Percentiles rank a stretch among this genome's conserved stretches.
phyloP scores from a whole-genome alignment of 805 yeast genomes.

The Priceomyces fermenticarens region DNA sequence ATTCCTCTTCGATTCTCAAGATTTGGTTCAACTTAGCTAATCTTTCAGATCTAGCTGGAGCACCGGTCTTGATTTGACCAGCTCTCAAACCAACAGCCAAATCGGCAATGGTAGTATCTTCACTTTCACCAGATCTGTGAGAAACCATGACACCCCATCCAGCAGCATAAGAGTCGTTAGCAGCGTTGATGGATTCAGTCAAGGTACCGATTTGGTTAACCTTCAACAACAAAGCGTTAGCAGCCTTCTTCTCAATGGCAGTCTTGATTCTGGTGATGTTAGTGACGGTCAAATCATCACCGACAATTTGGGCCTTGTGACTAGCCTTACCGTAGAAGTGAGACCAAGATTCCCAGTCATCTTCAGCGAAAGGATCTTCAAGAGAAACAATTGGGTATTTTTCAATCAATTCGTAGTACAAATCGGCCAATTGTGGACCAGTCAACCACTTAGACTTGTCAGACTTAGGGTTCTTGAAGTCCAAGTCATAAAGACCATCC shows the following conservation, averaged over 20 bases:
- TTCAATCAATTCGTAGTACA: slow-evolving; percentile 75
- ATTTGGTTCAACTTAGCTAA: slow-evolving; percentile 98
- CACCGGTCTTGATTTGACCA: slow-evolving; percentile 99
- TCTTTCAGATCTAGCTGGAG: slow-evolving; percentile 99
- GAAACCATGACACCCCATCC: slow-evolving; percentile 99
- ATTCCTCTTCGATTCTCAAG: slow-evolving; percentile 97
- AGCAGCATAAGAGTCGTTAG: slow-evolving; percentile 90
- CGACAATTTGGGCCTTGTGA: slow-evolving; percentile 83
- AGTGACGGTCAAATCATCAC: slow-evolving; percentile 98
- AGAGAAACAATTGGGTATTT: slow-evolving; percentile 97
- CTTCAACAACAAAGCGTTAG: slow-evolving; percentile 91
- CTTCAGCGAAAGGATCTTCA: slow-evolving; percentile 99
- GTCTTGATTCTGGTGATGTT: slow-evolving; percentile 92
- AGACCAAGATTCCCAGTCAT: slow-evolving; percentile 98
- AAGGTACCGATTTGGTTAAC: slow-evolving; percentile 98
- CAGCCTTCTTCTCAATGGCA: slow-evolving; percentile 96
- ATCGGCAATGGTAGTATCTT: slow-evolving; percentile 98
- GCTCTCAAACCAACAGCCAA: slow-evolving; percentile 96
- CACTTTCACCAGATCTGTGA: slow-evolving; percentile 99
- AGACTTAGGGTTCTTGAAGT: slow-evolving; percentile 95
- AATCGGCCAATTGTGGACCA: slow-evolving; percentile 80
- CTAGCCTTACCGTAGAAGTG: slow-evolving; percentile 72
- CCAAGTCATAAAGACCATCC: slow-evolving; percentile 96
- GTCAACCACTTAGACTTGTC: slow-evolving; percentile 89
- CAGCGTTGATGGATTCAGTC: slow-evolving; percentile 95